Base-by-base conservation (phyloP, 1,139 yeast species). In the Suhomyces choctaworum region DNA sequence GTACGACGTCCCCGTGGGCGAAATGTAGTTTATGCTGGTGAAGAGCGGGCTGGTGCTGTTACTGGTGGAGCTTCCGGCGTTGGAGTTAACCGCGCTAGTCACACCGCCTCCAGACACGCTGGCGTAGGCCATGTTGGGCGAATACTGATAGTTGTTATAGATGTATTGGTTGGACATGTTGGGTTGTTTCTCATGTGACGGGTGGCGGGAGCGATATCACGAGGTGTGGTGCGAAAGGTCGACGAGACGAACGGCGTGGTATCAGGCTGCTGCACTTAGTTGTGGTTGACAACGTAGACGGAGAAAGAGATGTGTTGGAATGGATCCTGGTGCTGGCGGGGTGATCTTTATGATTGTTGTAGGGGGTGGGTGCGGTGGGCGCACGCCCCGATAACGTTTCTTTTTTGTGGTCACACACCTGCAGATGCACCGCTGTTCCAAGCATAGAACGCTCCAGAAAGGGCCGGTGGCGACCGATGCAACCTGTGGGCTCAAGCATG, bases 111-210 rank as follows among this genome's bases (percentile, higher is more conserved):
- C 40, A 26, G 27, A 34, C 16, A 29, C 31, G 16, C 38, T 41
- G 27, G 33, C 29, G 29, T 49, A 50, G 36, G 51, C 42, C 41
- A 52, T 47, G 34, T 57, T 61, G 28, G 71, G 73, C 20, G 70
- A 64, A 42, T 62, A 65, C 40, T 63, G 72, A 42, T 58, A 62
- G 46, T 46, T 56, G 44, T 54, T 56, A 43, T 60, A 64, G 32
- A 58, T 50, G 47, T 65, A 64, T 42, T 64, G 70, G 43, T 62
- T 65, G 32, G 68, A 50, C 68, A 63, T 64, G 33, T 25, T 17
- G 20, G n/a, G n/a, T n/a, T n/a, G n/a, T n/a, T 17, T 17, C 8
- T 17, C 20, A 17, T 17, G 8, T 7, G 20, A 17, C 8, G 20
- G 20, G 8, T 17, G 20, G 20, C 20, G 8, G 8, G 7, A 11